Evolutionary conservation across 2,329 filamentous ascomycete genomes (phyloP), one percentile per base, ranked within the genome.

Genomic region (Fusarium subtropicale): DNA sequence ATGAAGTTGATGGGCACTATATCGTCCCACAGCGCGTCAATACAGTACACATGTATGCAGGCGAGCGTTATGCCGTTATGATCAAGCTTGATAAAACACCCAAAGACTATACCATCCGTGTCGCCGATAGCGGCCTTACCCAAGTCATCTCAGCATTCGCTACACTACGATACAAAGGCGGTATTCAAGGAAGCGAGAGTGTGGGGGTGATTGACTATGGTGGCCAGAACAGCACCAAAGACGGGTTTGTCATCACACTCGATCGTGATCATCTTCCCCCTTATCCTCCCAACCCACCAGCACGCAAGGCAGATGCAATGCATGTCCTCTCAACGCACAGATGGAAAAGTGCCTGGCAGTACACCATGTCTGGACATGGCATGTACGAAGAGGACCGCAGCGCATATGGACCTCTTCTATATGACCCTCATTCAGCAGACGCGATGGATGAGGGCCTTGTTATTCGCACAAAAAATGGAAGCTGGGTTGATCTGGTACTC

Each of bases 91-190:
- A 58, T 24, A 52, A 58, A 16, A 39, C 39, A 13, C n/a, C 56
- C 24, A 58, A 58, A 2, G 47, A 52, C 13, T 58, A 58, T 5
- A 58, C 18, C 1, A 52, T 58, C 10, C 47, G 56, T 11, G 46
- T 52, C 11, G 46, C 56, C 10, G 56, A 58, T 10, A 58, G 22
- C 5, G 56, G 56, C 6, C 31, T 58, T 13, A 58, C 55, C 7
- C 55, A 58, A 52, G 39, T 52, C 31, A 58, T 58, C 24, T 58
- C 55, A 26, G 46, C 55, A 22, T 58, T 52, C 12, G 46, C 55
- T 13, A 58, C 55, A 4, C 55, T 58, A 12, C 46, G 46, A 36
- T 58, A 45, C 18, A 58, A 58, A 10, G 38, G 38, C 11, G 55
- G 55, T 28, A 13, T 36, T 28, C 36, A 30, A 28, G 30, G 38